Evolutionary conservation across 768 basidiomycete species (phyloP).

Genomic region (Suillus decipiens): DNA sequence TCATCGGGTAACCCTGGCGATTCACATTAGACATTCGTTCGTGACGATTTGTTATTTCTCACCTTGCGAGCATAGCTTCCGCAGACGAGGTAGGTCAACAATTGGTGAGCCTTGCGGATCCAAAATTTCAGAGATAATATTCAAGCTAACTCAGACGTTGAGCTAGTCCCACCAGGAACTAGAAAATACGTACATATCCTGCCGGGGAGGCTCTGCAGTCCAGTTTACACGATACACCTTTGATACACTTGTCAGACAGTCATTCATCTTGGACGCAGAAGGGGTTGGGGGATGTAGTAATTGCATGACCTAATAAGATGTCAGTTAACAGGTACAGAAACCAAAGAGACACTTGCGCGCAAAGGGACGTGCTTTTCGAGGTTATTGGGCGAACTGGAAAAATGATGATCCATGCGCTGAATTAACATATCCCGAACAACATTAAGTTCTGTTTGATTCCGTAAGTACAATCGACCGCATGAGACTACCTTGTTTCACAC

Average conservation of each 20-base stretch:
- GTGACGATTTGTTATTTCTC: conserved; percentile 17
- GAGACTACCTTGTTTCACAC: neutral
- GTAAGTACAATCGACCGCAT: neutral
- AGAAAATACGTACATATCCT: conserved; percentile 54
- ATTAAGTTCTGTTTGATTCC: conserved; percentile 50
- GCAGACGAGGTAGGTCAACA: conserved; percentile 58
- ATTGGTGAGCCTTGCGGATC: conserved; percentile 48
- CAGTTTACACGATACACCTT: conserved; percentile 56
- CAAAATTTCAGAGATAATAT: conserved; percentile 60
- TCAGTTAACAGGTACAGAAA: neutral
- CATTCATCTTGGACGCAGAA: conserved; percentile 56
- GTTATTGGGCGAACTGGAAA: conserved; percentile 55
- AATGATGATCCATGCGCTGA: conserved; percentile 58
- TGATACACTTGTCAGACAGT: conserved; percentile 56
- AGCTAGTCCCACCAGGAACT: conserved; percentile 3
- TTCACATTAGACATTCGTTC: neutral
- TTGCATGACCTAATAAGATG: conserved; percentile 45
- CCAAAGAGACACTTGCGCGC: conserved; percentile 36
- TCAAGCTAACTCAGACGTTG: conserved; percentile 27
- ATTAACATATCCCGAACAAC: conserved; percentile 54
- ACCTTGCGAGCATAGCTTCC: conserved; percentile 64
- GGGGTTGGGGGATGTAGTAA: conserved; percentile 55
- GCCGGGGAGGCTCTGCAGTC: conserved; percentile 59
- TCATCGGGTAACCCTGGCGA: conserved; percentile 67
- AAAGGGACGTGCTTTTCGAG: conserved; percentile 55